A percentile compares a stretch with the other conserved stretches of the same genome.
Conservation (phyloP, 208 protist genomes). For the Leishmania mexicana region DNA sequence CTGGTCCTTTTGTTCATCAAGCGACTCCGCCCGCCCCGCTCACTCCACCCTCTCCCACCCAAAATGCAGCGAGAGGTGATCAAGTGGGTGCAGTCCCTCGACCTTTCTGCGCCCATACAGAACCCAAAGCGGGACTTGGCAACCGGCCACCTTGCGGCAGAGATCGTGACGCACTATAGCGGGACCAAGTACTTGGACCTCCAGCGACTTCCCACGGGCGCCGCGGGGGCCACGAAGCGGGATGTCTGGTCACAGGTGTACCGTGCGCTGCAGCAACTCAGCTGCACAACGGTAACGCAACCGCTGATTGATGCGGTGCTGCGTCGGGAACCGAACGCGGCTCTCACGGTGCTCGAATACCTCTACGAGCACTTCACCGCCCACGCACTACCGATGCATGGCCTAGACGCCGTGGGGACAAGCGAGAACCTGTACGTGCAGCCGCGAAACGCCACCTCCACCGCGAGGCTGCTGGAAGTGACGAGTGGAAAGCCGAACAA, state of each 20-base stretch:
- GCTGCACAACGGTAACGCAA: slow-evolving; percentile 46
- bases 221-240: slow-evolving; percentile 69
- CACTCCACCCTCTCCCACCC: not conserved
- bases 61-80: slow-evolving; percentile 93
- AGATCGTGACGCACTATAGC: slow-evolving; percentile 93
- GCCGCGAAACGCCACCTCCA: slow-evolving; percentile 23
- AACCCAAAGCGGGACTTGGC: slow-evolving; percentile 94
- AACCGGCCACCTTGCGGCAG: slow-evolving; percentile 94
- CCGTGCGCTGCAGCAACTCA: slow-evolving; percentile 48
- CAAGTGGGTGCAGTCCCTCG: slow-evolving; percentile 96
- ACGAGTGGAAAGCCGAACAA: not conserved
- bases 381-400: slow-evolving; percentile 39
- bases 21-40: not conserved
- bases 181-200: slow-evolving; percentile 26
- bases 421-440: slow-evolving; percentile 22
- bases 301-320: slow-evolving; percentile 69
- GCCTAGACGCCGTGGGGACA: slow-evolving; percentile 24
- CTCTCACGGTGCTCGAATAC: slow-evolving; percentile 58
- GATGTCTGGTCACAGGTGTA: slow-evolving; percentile 90
- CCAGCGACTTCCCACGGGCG: slow-evolving; percentile 60
- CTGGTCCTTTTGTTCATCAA: not conserved
- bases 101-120: slow-evolving; percentile 89
- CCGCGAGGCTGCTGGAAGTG: slow-evolving; percentile 15
- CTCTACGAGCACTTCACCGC: slow-evolving; percentile 85
- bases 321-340: slow-evolving; percentile 60